Base-by-base conservation (phyloP, 768 basidiomycete genomes). In the Hygrocybe punicea region DNA sequence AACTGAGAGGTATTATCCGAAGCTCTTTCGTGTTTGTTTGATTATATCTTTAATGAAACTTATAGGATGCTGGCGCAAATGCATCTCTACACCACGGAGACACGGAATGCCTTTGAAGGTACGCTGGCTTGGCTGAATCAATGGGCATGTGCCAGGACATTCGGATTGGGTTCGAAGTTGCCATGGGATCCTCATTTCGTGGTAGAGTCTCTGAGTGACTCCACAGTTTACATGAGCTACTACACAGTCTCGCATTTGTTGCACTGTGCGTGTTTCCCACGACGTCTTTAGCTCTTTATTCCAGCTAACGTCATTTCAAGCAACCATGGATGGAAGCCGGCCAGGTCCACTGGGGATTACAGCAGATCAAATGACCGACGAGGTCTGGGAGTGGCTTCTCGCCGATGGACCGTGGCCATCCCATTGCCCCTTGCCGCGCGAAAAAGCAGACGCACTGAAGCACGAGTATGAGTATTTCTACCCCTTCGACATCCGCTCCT, bases 121-220 rank as follows among this genome's bases (percentile, higher is more conserved):
- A 92, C 91, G 6, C 77, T 99, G 67, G 88, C 84, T 50, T 99
- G 97, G 97, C 76, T 99, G 74, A 93, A 93, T 66, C 83, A 99
- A 71, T 99, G 97, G 97, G 97, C 97, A 2, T 99, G 97, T 71
- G 96, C 97, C n/a, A 83, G 97, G 37, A 93, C 91, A 5, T 98
- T 95, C 69, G 97, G 97, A 54, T 78, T 99, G 63, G 97, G 97
- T 17, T 93, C 95, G 2, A 89, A 89, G 65, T 76, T 99, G 57
- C 97, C 97, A 2, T 99, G 96, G 95, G 97, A 98, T 68, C 89
- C 88, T 16, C 85, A 91, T 52, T 98, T 95, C 82, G 79, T 98
- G 68, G 95, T 99, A 45, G 97, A 99, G 73, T 93, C 91, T 62
- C 73, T 98, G 69, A 95, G 91, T 63, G 97, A 99, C 73, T 98